Evolutionary conservation across 345 rosid genomes (phyloP).

Genomic region (Murraya paniculata): DNA sequence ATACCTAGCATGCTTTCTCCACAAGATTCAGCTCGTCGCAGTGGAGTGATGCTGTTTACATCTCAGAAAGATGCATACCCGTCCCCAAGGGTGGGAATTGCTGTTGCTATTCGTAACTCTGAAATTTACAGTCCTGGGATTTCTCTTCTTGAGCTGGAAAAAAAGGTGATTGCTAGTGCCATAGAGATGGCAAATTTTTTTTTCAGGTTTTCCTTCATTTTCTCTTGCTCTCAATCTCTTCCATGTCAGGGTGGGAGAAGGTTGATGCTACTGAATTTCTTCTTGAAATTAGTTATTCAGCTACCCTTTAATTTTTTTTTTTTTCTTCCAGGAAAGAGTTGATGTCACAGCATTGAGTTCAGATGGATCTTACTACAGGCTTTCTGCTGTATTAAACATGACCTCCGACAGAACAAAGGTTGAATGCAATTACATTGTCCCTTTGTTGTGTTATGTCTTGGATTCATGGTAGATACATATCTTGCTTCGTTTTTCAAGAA

Average conservation of each 20-base stretch:
- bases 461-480: not conserved
- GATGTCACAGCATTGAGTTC: slow-evolving; percentile 77
- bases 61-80: slow-evolving; percentile 83
- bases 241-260: not conserved
- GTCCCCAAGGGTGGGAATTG: slow-evolving; percentile 75
- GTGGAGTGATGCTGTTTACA: slow-evolving; percentile 61
- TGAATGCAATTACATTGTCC: slow-evolving; percentile 16
- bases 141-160: slow-evolving; percentile 94
- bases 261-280: slow-evolving; percentile 5
- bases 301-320: slow-evolving; percentile 20
- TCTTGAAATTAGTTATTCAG: slow-evolving; percentile 5
- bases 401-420: slow-evolving; percentile 98
- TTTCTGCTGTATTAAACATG: slow-evolving; percentile 81
- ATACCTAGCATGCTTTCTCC: slow-evolving; percentile 96
- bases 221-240: slow-evolving; percentile 7
- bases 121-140: slow-evolving; percentile 85
- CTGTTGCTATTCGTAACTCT: slow-evolving; percentile 76
- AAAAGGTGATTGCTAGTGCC: slow-evolving; percentile 58
- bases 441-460: slow-evolving; percentile 1
- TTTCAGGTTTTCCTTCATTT: slow-evolving; percentile 2
- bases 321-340: slow-evolving; percentile 67
- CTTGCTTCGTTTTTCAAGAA: not conserved
- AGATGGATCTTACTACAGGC: slow-evolving; percentile 81
- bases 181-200: not conserved
- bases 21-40: slow-evolving; percentile 76